Base-by-base conservation (phyloP, 2,329 filamentous ascomycete genomes). In the Monosporascus sp. region DNA sequence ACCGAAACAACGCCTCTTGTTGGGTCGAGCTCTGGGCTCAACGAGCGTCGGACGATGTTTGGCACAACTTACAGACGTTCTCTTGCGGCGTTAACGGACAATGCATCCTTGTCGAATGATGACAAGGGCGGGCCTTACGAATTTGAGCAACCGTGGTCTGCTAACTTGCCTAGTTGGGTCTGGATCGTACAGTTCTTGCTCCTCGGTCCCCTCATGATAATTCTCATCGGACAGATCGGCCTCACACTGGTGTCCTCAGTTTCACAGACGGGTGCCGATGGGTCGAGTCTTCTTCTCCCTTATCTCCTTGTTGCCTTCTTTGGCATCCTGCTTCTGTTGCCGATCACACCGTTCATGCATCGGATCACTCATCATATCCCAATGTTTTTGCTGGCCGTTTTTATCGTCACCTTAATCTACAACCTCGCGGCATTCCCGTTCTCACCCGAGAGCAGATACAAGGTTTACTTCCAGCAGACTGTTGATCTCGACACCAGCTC, bases 401-500 rank as follows among this genome's bases (percentile, higher is more conserved):
- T 91, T 56, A 65, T 83, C 24, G 89, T 79, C 31, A 95, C 91
- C 1, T 73, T 95, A 27, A 80, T 92, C 52, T 97, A 96, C 75
- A 96, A 95, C 65, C 80, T 97, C 5, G 73, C 82, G 2, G 89
- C 89, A 1, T 97, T 96, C 69, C 94, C 94, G 0, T 97, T 97
- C 71, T 94, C 90, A 0, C 74, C 81, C 22, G 79, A 84, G 55
- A 88, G 86, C 66, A 82, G 90, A 38, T 84, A 96, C 69, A 97
- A 97, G 70, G 78, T 93, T 48, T 95, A 86, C 70, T 97, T 97
- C 69, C 76, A 89, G 49, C 92, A 99, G 68, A 81, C 82, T 9
- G 76, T 97, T 48, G 82, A 96, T 60, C 79, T 96, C 9, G 88
- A 89, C 59, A 82, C 78, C 4, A 85, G 86, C n/a, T 73, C 78